Base-by-base conservation (phyloP, 176 grass and related monocot genomes). In the Calamus simplicifolius region DNA sequence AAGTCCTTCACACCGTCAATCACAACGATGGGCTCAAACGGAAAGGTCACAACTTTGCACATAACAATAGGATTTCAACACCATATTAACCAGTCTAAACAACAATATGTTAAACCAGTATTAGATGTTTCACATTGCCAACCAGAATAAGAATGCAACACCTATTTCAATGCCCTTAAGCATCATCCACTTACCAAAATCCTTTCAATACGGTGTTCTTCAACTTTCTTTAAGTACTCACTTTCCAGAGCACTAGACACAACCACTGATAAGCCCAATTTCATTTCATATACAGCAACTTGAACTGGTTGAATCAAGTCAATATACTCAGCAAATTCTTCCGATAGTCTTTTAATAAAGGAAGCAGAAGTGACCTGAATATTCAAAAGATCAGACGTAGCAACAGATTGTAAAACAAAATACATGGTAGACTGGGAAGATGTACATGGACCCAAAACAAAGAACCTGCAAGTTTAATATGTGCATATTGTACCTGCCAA, bases 221-320 rank as follows among this genome's bases (percentile, higher is more conserved):
- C 69, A 43, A 78, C 61, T 56, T 74, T 87, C 55, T 82, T 83
- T 50, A 87, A 72, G 84, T 90, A 96, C 51, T 80, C 77, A 59
- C 69, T 87, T 76, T 87, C 69, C 13, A 87, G 69, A 48, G 77
- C 89, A 85, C 77, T 73, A 68, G 86, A 87, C 23, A 90, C 29
- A 74, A 71, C 80, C 66, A 89, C 65, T 65, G 80, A 71, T 68
- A 96, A 79, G 16, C 91, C 91, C 73, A 96, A 77, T 73, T 96
- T 96, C 91, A 96, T 85, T 82, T 96, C 91, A 50, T 96, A 96
- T 29, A 96, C 61, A 54, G 91, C 83, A 50, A 96, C 86, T 89
- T 90, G 91, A 73, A 90, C 66, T 74, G 91, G 91, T 75, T 87
- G 80, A 80, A 96, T 80, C 64, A 96, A 81, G 77, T 96, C 91